Evolutionary conservation across 371 early-diverging fungal species (phyloP).

Genomic region (Mortierella sp.): DNA sequence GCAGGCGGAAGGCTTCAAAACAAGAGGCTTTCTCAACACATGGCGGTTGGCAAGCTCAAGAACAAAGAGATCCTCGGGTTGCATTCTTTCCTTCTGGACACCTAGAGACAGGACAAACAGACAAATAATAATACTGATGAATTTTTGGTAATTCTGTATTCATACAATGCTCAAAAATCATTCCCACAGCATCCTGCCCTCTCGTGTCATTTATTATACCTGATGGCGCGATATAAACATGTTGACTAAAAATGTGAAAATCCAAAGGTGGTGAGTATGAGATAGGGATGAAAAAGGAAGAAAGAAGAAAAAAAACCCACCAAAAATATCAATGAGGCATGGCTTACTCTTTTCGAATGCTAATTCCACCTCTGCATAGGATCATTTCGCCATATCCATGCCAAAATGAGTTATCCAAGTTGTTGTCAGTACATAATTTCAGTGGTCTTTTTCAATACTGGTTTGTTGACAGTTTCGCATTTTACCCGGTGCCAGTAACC

Average conservation of each 20-base stretch:
- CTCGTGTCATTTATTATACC: slow-evolving; percentile 39
- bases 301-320: neutral
- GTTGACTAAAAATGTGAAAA: slow-evolving; percentile 60
- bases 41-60: slow-evolving; percentile 72
- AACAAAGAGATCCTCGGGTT: slow-evolving; percentile 88
- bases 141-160: neutral
- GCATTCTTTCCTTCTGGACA: slow-evolving; percentile 96
- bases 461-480: neutral
- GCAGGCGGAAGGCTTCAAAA: slow-evolving; percentile 87
- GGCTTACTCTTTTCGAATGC: slow-evolving; percentile 82
- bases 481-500: slow-evolving; percentile 95
- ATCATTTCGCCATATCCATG: neutral
- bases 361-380: slow-evolving; percentile 83
- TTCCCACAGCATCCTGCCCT: neutral
- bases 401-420: neutral
- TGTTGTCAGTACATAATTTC: neutral
- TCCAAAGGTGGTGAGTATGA: neutral
- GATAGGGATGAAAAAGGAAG: neutral
- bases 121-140: neutral
- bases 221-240: slow-evolving; percentile 93
- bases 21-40: slow-evolving; percentile 78
- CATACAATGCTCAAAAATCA: neutral
- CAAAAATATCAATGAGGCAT: neutral
- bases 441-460: neutral
- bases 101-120: slow-evolving; percentile 59